Evolutionary conservation across 192 early-diverging fungal genomes (phyloP), one percentile per base, ranked within the genome.

Genomic region (Bifiguratus adelaidae): DNA sequence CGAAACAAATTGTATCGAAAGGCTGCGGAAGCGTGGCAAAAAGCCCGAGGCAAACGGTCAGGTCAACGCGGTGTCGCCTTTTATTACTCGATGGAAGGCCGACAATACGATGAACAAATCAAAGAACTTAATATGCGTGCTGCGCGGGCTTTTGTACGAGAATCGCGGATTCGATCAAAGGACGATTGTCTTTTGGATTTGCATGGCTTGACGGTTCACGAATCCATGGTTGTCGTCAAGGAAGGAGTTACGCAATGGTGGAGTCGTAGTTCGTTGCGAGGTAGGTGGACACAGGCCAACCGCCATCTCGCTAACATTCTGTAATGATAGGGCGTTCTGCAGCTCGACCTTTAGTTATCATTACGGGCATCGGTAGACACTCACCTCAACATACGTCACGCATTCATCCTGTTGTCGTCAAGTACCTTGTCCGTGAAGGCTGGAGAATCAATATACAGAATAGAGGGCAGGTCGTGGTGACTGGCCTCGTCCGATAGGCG

Each of bases 361-460:
- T 86, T 16, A 83, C 81, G 5, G 83, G 83, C 15, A 40, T 72
- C 2, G 83, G 83, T 2, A 74, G 65, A 5, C 83, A 83, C 50
- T 86, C 83, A 7, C 53, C 65, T 26, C 64, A 73, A 22, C 67
- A 70, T 20, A 55, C 63, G 12, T 60, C 83, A 1, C 69, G 67
- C 13, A 55, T 86, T 8, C 73, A 76, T 26, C 74, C 76, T 0
- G 56, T 68, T 0, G 55, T 82, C 5, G 29, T 65, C 16, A 59
- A 52, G 24, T 50, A 67, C 1, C 52, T 86, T 30, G 61, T 48
- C 11, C 58, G 65, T 21, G 63, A 70, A 22, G 70, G 71, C 7
- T 83, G 83, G 83, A 41, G 61, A 26, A 63, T 71, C 40, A 74
- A 72, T 19, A 60, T 28, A 15, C 18, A 69, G 21, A 48, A 71